Evolutionary conservation across 2,329 filamentous ascomycete species (phyloP).

Genomic region (Neonectria sp.): DNA sequence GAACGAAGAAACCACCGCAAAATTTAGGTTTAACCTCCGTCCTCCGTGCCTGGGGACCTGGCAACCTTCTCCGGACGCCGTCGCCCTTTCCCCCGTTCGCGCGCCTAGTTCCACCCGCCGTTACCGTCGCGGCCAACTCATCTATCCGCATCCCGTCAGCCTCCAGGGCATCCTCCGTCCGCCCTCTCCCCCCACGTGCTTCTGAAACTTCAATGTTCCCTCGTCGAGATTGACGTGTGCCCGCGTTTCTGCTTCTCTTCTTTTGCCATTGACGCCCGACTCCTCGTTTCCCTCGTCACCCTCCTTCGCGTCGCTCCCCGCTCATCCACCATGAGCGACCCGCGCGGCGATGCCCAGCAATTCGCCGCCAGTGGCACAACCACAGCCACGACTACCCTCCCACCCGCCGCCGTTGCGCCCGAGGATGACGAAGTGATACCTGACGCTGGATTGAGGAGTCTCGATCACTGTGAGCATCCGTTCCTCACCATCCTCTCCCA

Average conservation of each 20-base stretch:
- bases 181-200: constrained; percentile 15
- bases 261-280: constrained; percentile 33
- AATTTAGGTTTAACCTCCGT: constrained; percentile 21
- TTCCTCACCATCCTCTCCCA: neutral
- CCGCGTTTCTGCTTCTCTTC: constrained; percentile 16
- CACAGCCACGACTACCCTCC: constrained; percentile 27
- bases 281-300: neutral
- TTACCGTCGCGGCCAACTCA: constrained; percentile 21
- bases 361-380: constrained; percentile 34
- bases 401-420: constrained; percentile 27
- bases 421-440: constrained; percentile 48
- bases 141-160: constrained; percentile 6
- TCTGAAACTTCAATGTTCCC: constrained; percentile 24
- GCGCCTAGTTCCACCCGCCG: constrained; percentile 28
- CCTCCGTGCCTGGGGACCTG: constrained; percentile 17
- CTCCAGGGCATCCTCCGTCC: neutral
- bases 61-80: constrained; percentile 26
- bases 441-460: constrained; percentile 84
- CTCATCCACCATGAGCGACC: constrained; percentile 51
- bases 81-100: constrained; percentile 14
- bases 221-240: constrained; percentile 26
- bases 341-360: constrained; percentile 52
- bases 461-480: constrained; percentile 80
- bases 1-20: neutral
- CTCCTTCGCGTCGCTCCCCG: constrained; percentile 20